Conservation (phyloP, 164 flowering plant genomes). For the Hamamelis virginiana region DNA sequence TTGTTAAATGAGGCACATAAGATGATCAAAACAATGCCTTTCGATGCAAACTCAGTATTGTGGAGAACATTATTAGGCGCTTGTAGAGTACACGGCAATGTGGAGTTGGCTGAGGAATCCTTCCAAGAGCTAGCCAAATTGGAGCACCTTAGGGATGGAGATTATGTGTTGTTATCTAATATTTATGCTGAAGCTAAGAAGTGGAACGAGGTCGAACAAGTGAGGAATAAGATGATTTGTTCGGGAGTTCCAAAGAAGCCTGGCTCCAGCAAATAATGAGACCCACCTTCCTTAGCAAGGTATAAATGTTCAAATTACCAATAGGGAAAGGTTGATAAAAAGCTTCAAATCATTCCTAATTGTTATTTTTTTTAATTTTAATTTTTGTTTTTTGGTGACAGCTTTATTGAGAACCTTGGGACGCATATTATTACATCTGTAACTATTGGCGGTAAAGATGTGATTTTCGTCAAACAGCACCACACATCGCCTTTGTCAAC, state of each 20-base stretch:
- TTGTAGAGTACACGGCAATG: constrained; percentile 40
- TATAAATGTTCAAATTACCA: constrained; percentile 17
- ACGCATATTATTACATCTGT: constrained; percentile 79
- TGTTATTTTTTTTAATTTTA: constrained; percentile 7
- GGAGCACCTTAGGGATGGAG: constrained; percentile 39
- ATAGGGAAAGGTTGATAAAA: not conserved
- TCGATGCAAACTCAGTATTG: constrained; percentile 30
- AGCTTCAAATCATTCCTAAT: constrained; percentile 5
- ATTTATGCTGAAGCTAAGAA: constrained; percentile 45
- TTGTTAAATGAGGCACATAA: constrained; percentile 40
- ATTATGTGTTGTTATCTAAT: constrained; percentile 48
- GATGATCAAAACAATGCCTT: constrained; percentile 36
- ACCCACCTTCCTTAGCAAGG: constrained; percentile 77
- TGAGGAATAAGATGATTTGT: constrained; percentile 41
- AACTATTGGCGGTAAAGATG: constrained; percentile 88
- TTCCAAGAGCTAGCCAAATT: constrained; percentile 28
- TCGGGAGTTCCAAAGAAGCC: constrained; percentile 33
- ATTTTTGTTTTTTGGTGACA: constrained; percentile 32
- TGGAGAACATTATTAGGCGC: constrained; percentile 61
- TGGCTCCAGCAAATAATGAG: constrained; percentile 40
- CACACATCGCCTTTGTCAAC: constrained; percentile 60
- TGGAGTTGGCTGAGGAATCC: constrained; percentile 43
- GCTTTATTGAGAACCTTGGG: constrained; percentile 84
- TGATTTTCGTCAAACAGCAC: constrained; percentile 75
- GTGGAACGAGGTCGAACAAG: constrained; percentile 46